Base-by-base conservation (phyloP, 2,329 filamentous ascomycete genomes). In the Alternaria gansuensis region DNA sequence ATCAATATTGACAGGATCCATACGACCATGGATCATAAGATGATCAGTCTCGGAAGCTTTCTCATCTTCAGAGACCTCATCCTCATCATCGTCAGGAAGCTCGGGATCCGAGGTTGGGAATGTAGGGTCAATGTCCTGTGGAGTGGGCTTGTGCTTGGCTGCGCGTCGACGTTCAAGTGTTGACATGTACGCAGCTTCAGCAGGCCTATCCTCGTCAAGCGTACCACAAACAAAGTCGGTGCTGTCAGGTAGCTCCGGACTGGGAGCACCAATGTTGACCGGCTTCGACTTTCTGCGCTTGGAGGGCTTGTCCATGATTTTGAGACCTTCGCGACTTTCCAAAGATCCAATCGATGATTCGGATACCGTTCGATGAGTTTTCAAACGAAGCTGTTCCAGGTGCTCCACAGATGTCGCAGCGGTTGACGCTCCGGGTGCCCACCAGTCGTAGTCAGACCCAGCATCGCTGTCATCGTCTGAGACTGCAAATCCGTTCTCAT, bases 201-300 rank as follows among this genome's bases (percentile, higher is more conserved):
- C 80, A 3, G 93, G 92, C 43, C 92, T 88, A 72, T 99, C 95
- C 78, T 99, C 95, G 66, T 99, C 95, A 21, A 99, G 83, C 1
- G 95, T 99, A 58, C 95, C 95, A 72, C 95, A 98, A n/a, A 99
- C 95, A 67, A 99, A 99, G 77, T 99, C 95, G 13, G 95, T 98
- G 78, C 93, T 97, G 77, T 99, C 95, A 1, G 95, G 95, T 10
- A 99, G 83, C 73, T 97, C 92, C 2, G 92, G 91, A 1, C 90
- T 91, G 17, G 75, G 72, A 37, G 87, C 84, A 23, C 88, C 88
- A 66, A 89, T 87, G 62, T 84, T 86, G 45, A 78, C 72, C 39
- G 81, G 81, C 41, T 75, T 81, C 83, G 82, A 80, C 77, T 78
- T 69, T 76, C 82, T 75, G 26, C 71, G 71, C 64, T 72, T 84